Evolutionary conservation across 2,329 filamentous ascomycete genomes (phyloP), one percentile per base, ranked within the genome.

Genomic region (Aspergillus jensenii): DNA sequence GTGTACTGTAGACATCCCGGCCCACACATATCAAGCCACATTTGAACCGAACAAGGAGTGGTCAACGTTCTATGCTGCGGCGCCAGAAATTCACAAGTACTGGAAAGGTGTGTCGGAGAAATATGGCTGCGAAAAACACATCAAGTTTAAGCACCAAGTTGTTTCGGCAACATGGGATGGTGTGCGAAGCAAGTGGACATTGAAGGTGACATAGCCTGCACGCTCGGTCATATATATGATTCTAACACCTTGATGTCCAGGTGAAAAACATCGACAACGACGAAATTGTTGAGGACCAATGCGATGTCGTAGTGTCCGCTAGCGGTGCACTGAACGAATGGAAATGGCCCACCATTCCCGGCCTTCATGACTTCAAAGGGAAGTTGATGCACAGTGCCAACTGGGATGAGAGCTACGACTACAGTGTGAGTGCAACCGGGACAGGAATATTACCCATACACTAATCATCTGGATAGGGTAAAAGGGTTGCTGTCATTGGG

Each of bases 21-120:
- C 71, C 5, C 78, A 81, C 48, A 77, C 76, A 25, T 81, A 82
- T 51, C 79, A 82, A 56, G 82, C 80, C 59, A 77, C 75, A 6
- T 84, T 81, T 71, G 79, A 79, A 58, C 81, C 80, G 0, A 74
- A 73, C 51, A 69, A 70, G 48, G 67, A 80, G 71, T 82, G 79
- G 80, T 75, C 74, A 6, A 74, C 77, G 12, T 81, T 80, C 65
- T 82, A 81, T 64, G 78, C 77, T 2, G 76, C 75, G 31, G 74
- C 76, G 0, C 72, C 76, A 1, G 79, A 83, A 65, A 83, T 83
- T 12, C 78, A 77, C 70, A 65, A 71, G 17, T 82, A 83, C 56
- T 72, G 81, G 59, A 79, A 81, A 61, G 68, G 66, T 1, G 75
- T 82, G 31, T 78, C 75, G 17, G 62, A 72, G 9, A 75, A 78